Conservation (phyloP, 768 basidiomycete species). For the Gloeophyllum trabeum region DNA sequence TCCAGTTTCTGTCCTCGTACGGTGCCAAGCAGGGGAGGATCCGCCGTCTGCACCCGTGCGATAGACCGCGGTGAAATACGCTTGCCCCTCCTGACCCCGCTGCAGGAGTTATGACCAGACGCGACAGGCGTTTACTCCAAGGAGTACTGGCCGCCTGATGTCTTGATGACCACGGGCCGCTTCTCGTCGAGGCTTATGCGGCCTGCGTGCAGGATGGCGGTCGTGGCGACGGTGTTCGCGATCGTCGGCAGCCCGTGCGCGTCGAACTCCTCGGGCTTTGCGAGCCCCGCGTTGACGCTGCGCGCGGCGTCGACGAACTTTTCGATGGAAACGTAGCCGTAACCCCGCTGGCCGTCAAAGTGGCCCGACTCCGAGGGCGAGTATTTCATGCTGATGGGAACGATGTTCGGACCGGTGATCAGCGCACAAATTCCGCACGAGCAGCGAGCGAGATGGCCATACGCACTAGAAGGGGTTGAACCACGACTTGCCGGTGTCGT, state of each 20-base stretch:
- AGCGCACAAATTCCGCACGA: no score
- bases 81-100: no score
- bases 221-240: constrained; percentile 77
- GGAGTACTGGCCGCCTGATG: constrained; percentile 51
- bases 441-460: constrained; percentile 3
- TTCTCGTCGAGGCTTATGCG: constrained; percentile 87
- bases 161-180: constrained; percentile 69
- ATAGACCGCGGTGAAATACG: no score
- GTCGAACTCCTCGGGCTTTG: constrained; percentile 67
- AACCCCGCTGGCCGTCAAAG: constrained; percentile 91
- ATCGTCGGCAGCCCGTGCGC: constrained; percentile 77
- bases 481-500: constrained; percentile 76
- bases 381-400: constrained; percentile 75
- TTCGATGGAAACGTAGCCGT: constrained; percentile 86
- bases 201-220: constrained; percentile 85
- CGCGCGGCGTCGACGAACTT: constrained; percentile 83
- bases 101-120: no score
- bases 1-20: constrained; percentile 23
- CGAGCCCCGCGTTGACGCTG: constrained; percentile 60
- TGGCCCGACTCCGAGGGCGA: constrained; percentile 84
- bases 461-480: constrained; percentile 89
- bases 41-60: no score
- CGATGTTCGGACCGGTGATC: no score
- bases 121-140: no score
- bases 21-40: no score